Conservation (phyloP, 2,329 filamentous ascomycete genomes). For the Claviceps purpurea region DNA sequence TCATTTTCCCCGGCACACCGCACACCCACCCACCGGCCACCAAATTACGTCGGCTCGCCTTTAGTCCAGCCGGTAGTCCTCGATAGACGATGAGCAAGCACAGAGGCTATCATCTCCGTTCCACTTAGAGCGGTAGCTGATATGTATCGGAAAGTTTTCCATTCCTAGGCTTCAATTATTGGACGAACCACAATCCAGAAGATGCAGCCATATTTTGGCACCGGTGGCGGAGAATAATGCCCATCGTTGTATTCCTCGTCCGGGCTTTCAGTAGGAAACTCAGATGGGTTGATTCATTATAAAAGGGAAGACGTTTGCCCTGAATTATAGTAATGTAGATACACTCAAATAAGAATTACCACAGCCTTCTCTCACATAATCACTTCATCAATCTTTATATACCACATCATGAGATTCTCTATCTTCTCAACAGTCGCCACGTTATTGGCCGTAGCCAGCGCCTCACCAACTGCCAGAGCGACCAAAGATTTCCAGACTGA, state of each 20-base stretch:
- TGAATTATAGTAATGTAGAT: not conserved
- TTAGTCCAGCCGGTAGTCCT: not conserved
- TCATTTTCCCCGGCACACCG: too few relatives aligned
- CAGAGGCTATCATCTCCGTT: not conserved
- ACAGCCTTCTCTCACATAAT: too few relatives aligned
- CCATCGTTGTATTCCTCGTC: not conserved
- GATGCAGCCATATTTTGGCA: not conserved
- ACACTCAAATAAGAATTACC: not conserved
- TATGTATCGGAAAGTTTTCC: too few relatives aligned
- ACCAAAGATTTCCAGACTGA: not conserved
- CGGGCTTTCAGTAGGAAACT: not conserved
- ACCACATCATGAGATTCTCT: not conserved
- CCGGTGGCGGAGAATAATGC: not conserved
- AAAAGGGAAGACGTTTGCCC: not conserved
- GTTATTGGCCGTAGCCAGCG: not conserved
- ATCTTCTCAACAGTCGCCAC: not conserved
- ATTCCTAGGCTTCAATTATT: not conserved
- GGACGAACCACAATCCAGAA: not conserved
- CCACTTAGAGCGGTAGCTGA: not conserved
- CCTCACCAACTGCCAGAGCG: not conserved
- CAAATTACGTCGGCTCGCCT: not conserved
- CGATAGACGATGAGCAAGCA: not conserved
- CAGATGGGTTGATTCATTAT: not conserved
- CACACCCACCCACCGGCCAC: too few relatives aligned
- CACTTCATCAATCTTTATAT: not conserved